A percentile compares a stretch with the other conserved stretches of the same genome.
Conservation (phyloP, 2,329 filamentous ascomycete genomes). For the Rutstroemia sydowiana region DNA sequence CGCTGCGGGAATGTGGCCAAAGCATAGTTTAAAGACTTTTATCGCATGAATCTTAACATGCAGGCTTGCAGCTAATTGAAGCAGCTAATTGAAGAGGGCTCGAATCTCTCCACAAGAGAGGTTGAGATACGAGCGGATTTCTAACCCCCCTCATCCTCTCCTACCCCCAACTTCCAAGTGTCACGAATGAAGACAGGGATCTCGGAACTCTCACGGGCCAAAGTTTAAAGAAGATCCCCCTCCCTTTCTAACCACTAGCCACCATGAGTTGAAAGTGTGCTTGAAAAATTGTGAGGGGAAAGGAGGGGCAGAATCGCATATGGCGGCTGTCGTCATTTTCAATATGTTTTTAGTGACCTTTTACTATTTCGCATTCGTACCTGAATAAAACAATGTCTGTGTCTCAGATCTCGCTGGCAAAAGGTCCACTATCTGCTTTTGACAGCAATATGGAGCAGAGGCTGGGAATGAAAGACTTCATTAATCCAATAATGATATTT, state of each 20-base stretch:
- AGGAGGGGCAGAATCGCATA: constrained; percentile 5
- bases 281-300: neutral
- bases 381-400: neutral
- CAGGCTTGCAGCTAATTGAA: too few relatives aligned
- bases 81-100: neutral
- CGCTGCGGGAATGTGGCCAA: constrained; percentile 13
- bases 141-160: too few relatives aligned
- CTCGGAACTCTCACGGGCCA: neutral
- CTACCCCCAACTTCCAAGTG: too few relatives aligned
- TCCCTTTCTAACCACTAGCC: too few relatives aligned
- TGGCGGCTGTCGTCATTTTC: neutral
- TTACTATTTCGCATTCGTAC: neutral
- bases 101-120: neutral
- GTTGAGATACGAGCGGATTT: neutral
- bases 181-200: too few relatives aligned
- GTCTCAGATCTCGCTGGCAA: constrained; percentile 8
- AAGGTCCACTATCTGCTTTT: too few relatives aligned
- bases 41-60: constrained; percentile 22
- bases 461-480: too few relatives aligned
- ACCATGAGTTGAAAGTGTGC: neutral
- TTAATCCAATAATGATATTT: too few relatives aligned
- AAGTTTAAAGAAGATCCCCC: neutral
- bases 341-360: neutral
- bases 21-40: neutral
- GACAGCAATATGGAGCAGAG: neutral